Conservation (phyloP, 345 rosid species). For the Melaleuca alternifolia region DNA sequence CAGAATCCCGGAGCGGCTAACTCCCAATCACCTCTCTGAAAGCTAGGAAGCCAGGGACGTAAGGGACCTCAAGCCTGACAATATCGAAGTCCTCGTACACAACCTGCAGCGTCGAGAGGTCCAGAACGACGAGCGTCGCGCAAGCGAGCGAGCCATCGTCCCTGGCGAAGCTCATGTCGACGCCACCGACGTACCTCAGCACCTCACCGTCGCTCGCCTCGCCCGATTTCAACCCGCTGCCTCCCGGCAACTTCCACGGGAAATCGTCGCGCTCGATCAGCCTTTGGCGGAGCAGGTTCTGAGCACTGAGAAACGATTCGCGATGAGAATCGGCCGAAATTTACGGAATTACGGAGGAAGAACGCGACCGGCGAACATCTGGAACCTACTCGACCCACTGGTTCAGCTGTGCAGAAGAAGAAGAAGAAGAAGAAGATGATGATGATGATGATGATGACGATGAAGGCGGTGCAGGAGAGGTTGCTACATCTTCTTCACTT, state of each 20-base stretch:
- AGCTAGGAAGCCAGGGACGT: slow-evolving; percentile 79
- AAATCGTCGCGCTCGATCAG: slow-evolving; percentile 58
- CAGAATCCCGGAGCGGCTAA: neutral
- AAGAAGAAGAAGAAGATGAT: slow-evolving; percentile 18
- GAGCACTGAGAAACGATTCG: slow-evolving; percentile 30
- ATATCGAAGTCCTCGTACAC: slow-evolving; percentile 42
- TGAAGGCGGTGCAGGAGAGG: neutral
- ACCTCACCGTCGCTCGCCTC: slow-evolving; percentile 5
- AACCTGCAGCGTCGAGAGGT: slow-evolving; percentile 32
- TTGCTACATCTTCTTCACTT: neutral
- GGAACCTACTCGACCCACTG: slow-evolving; percentile 19
- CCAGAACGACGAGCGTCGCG: slow-evolving; percentile 65
- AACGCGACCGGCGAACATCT: neutral
- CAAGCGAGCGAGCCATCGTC: slow-evolving; percentile 60
- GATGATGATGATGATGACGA: neutral
- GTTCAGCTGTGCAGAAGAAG: slow-evolving; percentile 12
- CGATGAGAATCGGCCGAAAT: neutral
- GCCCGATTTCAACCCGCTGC: neutral
- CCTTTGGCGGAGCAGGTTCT: slow-evolving; percentile 44
- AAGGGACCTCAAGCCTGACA: slow-evolving; percentile 49
- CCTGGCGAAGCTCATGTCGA: slow-evolving; percentile 76
- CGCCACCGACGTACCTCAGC: slow-evolving; percentile 81
- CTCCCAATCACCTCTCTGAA: slow-evolving; percentile 56
- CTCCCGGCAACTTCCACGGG: slow-evolving; percentile 37
- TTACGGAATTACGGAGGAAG: neutral